Percentiles rank a stretch among this genome's conserved stretches.
Conservation (phyloP, 2,329 filamentous ascomycete genomes). For the Falciphora oryzae region DNA sequence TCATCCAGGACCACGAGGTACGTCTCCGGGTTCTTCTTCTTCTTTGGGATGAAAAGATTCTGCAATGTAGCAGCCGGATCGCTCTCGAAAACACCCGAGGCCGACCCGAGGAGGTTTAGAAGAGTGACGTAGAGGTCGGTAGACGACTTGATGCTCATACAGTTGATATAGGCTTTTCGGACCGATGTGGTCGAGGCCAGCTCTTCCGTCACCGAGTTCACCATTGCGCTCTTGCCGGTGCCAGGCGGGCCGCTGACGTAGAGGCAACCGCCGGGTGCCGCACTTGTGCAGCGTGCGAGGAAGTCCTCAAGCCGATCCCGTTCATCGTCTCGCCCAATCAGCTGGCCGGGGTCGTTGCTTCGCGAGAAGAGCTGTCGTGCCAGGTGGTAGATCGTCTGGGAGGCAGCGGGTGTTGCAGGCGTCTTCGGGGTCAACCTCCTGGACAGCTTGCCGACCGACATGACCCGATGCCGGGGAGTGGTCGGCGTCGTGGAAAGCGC, state of each 20-base stretch:
- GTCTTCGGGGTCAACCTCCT: constrained; percentile 76
- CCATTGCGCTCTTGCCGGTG: constrained; percentile 93
- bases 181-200: constrained; percentile 47
- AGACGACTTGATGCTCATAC: constrained; percentile 90
- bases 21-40: constrained; percentile 50
- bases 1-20: constrained; percentile 91
- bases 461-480: constrained; percentile 80
- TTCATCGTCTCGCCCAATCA: constrained; percentile 72
- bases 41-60: constrained; percentile 62
- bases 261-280: constrained; percentile 68
- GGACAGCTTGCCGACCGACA: constrained; percentile 66
- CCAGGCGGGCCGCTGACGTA: constrained; percentile 95
- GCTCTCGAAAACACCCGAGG: constrained; percentile 54
- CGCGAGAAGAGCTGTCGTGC: constrained; percentile 84
- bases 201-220: constrained; percentile 68
- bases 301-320: constrained; percentile 62
- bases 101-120: constrained; percentile 57
- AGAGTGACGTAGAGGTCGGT: constrained; percentile 79
- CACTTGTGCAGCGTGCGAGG: constrained; percentile 55
- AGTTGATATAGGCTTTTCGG: constrained; percentile 80
- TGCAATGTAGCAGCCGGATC: constrained; percentile 65
- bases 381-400: constrained; percentile 75
- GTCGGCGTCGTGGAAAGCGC: constrained; percentile 64
- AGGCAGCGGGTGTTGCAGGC: constrained; percentile 60
- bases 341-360: constrained; percentile 64